Percentiles rank a stretch among this genome's conserved stretches.
Conservation (phyloP, 2,329 filamentous ascomycete genomes). For the Xylogone sp. region DNA sequence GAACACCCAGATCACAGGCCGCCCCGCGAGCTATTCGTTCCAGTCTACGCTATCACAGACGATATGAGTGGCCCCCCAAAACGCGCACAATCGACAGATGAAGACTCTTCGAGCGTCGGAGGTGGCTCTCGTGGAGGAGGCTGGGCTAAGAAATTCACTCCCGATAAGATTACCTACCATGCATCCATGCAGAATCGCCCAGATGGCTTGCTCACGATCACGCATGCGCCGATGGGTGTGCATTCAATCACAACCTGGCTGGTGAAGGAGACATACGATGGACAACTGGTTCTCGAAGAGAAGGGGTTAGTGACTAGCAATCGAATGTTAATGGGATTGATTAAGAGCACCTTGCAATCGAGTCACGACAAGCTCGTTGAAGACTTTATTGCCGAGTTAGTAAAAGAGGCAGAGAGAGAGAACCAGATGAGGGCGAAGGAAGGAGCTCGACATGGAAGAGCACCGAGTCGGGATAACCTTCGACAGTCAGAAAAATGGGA, state of each 20-base stretch:
- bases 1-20: slow-evolving; percentile 57
- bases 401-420: slow-evolving; percentile 16
- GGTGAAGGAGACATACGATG: slow-evolving; percentile 64
- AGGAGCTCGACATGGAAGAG: not conserved
- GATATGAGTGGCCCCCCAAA: slow-evolving; percentile 45
- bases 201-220: slow-evolving; percentile 21
- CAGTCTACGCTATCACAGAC: slow-evolving; percentile 22
- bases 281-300: slow-evolving; percentile 74
- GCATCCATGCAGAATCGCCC: slow-evolving; percentile 15
- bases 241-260: slow-evolving; percentile 61
- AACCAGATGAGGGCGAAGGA: slow-evolving; percentile 1
- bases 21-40: slow-evolving; percentile 35
- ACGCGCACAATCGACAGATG: slow-evolving; percentile 75
- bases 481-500: not conserved
- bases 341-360: slow-evolving; percentile 76
- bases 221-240: slow-evolving; percentile 26
- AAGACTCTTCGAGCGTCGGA: too few species aligned
- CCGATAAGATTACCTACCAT: slow-evolving; percentile 20
- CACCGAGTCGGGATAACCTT: not conserved
- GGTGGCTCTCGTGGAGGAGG: slow-evolving; percentile 56
- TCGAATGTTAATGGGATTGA: slow-evolving; percentile 67
- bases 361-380: slow-evolving; percentile 68
- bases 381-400: slow-evolving; percentile 47
- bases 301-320: slow-evolving; percentile 79
- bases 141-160: slow-evolving; percentile 46